These are phyloP conservation scores for Drechslera avenae DNA, from an alignment of 2,329 filamentous ascomycete genomes.

Conservation along the genomic window DNA sequence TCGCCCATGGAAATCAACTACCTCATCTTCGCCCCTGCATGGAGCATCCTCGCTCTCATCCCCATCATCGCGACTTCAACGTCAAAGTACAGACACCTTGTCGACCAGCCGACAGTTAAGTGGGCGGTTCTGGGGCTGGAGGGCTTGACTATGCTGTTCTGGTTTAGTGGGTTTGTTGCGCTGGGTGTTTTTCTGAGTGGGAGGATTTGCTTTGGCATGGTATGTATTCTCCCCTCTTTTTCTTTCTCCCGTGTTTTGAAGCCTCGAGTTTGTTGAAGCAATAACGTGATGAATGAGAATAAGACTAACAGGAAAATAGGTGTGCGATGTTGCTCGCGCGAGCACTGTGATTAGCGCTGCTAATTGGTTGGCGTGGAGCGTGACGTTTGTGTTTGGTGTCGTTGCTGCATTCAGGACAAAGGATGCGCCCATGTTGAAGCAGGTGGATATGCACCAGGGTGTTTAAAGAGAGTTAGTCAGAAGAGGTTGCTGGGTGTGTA, in stretches of 20 bases:
- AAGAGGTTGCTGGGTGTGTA: too few species aligned
- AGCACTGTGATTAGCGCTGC: constrained; percentile 70
- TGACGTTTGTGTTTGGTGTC: constrained; percentile 39
- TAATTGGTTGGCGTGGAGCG: constrained; percentile 59
- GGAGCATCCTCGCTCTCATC: constrained; percentile 69
- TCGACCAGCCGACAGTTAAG: constrained; percentile 61
- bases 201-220: constrained; percentile 58
- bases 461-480: constrained; percentile 33
- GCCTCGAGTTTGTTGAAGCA: background rate
- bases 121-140: constrained; percentile 67
- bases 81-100: constrained; percentile 55
- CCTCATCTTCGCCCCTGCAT: constrained; percentile 78
- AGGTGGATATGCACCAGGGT: constrained; percentile 51
- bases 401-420: constrained; percentile 41
- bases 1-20: constrained; percentile 70
- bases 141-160: constrained; percentile 78
- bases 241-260: too few species aligned
- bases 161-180: constrained; percentile 86
- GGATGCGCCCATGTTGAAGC: constrained; percentile 15
- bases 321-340: constrained; percentile 67
- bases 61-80: constrained; percentile 71
- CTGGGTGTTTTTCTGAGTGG: constrained; percentile 69
- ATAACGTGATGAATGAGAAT: background rate
- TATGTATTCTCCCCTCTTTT: background rate
- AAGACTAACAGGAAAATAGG: constrained; percentile 18